Evolutionary conservation across 768 basidiomycete genomes (phyloP).

Genomic region (Amanita pseudoporphyria): DNA sequence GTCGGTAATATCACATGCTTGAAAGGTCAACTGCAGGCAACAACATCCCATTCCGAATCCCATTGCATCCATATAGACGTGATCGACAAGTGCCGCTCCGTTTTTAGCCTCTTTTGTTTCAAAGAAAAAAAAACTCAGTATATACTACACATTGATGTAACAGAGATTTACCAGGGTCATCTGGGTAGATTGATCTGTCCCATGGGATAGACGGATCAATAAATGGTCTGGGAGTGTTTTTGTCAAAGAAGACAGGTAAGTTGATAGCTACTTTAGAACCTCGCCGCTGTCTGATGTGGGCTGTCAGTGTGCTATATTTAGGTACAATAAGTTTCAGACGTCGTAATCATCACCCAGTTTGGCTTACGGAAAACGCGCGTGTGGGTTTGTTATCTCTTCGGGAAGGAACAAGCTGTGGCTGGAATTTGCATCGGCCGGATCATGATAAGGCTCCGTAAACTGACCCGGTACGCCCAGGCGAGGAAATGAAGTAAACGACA

Average conservation of each 20-base stretch:
- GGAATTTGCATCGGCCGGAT: conserved; percentile 66
- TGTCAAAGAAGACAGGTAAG: conserved; percentile 85
- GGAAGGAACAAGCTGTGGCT: conserved; percentile 93
- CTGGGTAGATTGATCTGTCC: conserved; percentile 73
- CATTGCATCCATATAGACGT: conserved; percentile 99
- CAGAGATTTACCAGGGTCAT: conserved; percentile 59
- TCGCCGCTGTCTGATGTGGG: conserved; percentile 85
- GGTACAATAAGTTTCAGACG: conserved; percentile 7
- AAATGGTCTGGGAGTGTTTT: conserved; percentile 80
- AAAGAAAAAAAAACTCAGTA: conserved; percentile 2
- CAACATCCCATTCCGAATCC: conserved; percentile 99
- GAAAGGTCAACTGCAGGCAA: conserved; percentile 95
- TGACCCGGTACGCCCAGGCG: conserved; percentile 80
- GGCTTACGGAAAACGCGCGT: conserved; percentile 93
- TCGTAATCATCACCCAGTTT: conserved; percentile 8
- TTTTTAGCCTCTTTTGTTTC: conserved; percentile 63
- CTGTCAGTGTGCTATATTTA: conserved; percentile 76
- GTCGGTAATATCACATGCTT: conserved; percentile 89
- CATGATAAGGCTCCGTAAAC: conserved; percentile 86
- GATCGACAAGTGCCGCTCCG: conserved; percentile 81
- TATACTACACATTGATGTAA: neutral
- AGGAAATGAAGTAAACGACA: conserved; percentile 95
- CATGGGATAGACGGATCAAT: conserved; percentile 86
- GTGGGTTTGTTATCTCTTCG: conserved; percentile 93
- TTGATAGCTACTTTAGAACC: conserved; percentile 95